These are phyloP conservation scores for Lasiosphaeria ovina DNA, from an alignment of 495 filamentous ascomycete species.

Conservation along the genomic window DNA sequence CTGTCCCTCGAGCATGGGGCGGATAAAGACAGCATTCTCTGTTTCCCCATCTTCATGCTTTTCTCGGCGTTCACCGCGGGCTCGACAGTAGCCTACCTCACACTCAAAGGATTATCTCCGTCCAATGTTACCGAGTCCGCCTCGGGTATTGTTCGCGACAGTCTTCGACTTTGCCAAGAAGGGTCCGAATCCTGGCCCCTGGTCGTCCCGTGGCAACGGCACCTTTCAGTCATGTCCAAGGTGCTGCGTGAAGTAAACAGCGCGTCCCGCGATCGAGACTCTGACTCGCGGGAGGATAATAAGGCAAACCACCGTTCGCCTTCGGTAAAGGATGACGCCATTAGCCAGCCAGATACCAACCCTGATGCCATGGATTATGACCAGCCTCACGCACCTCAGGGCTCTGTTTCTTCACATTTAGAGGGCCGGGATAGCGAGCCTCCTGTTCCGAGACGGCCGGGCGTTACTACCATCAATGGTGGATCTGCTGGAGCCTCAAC, in stretches of 20 bases:
- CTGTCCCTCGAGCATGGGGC: constrained; percentile 44
- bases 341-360: constrained; percentile 44
- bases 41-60: constrained; percentile 53
- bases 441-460: constrained; percentile 41
- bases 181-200: constrained; percentile 49
- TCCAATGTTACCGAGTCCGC: constrained; percentile 46
- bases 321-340: constrained; percentile 45
- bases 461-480: constrained; percentile 52
- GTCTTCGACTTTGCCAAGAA: constrained; percentile 47
- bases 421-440: constrained; percentile 45
- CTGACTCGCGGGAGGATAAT: constrained; percentile 27
- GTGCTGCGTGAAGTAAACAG: constrained; percentile 43
- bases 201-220: constrained; percentile 50
- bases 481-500: constrained; percentile 42
- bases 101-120: constrained; percentile 47
- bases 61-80: constrained; percentile 52
- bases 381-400: constrained; percentile 28
- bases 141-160: constrained; percentile 45
- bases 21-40: constrained; percentile 49
- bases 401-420: constrained; percentile 14
- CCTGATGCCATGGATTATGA: constrained; percentile 49
- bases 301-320: constrained; percentile 29
- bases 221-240: constrained; percentile 51
- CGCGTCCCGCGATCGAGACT: constrained; percentile 19
- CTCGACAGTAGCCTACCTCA: constrained; percentile 50